Evolutionary conservation across 2,329 filamentous ascomycete species (phyloP), one percentile per base, ranked within the genome.

Genomic region (Thelonectria discophora): DNA sequence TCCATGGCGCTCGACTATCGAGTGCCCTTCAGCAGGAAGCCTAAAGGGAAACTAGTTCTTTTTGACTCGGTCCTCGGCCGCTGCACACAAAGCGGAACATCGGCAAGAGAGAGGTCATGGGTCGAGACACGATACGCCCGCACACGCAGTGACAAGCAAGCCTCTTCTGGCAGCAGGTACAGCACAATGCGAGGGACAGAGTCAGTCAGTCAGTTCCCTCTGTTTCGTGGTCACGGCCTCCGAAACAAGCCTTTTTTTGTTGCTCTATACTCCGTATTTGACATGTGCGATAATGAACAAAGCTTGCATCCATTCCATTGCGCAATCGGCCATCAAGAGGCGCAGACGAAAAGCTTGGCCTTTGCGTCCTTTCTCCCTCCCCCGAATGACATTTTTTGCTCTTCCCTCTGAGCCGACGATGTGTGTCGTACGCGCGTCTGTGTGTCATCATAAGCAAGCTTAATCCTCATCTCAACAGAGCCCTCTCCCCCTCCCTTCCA

Each of bases 391-490:
- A 34, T 37, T 18, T 37, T 32, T 17, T 37, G 20, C 17, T 47
- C 30, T 24, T n/a, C 50, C 39, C 24, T 17, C 50, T 39, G 32
- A 37, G 3, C 32, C 39, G 11, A 27, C 17, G 12, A 21, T 57
- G 48, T 47, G 40, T 12, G 46, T 57, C 37, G 40, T 32, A 21
- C 13, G 51, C 40, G 39, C 46, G 54, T 57, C 54, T 50, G 54
- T 50, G 54, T 48, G 54, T 55, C 46, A 50, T 50, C 24, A 46
- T 57, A 46, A 57, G 46, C 54, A 57, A 57, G 54, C 54, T 57
- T 50, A 57, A 45, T 40, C 39, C 18, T 51, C 46, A n/a, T 45
- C 12, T 24, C 30, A 21, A 27, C 18, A 30, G n/a, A n/a, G n/a
- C n/a, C n/a, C n/a, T n/a, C n/a, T n/a, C n/a, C n/a, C n/a, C n/a